phyloP scores from a whole-genome alignment of 768 basidiomycete species.

The Kwoniella shandongensis region DNA sequence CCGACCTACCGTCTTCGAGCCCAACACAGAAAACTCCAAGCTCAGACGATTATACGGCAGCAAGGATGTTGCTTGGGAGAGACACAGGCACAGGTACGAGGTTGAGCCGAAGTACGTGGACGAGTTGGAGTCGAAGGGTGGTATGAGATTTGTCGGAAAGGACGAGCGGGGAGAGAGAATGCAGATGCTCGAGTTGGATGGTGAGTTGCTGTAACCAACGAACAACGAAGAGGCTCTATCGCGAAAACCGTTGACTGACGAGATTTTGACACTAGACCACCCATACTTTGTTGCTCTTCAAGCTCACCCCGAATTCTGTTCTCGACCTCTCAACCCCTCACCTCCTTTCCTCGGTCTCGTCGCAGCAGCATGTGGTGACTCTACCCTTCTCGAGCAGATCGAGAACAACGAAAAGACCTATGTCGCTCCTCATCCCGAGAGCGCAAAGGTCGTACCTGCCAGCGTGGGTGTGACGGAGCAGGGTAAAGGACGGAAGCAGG shows the following conservation, averaged over 20 bases:
- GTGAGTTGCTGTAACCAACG: conserved; percentile 62
- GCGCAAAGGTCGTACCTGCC: conserved; percentile 47
- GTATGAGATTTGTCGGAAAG: conserved; percentile 74
- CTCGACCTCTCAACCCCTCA: conserved; percentile 93
- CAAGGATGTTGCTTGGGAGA: conserved; percentile 81
- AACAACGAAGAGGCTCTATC: too few species aligned
- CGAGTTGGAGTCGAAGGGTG: conserved; percentile 66
- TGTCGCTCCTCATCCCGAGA: conserved; percentile 51
- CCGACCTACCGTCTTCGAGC: conserved; percentile 87
- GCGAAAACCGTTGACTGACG: neutral
- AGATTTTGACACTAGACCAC: conserved; percentile 65
- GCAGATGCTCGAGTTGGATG: conserved; percentile 86
- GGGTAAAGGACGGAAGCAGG: conserved; percentile 44
- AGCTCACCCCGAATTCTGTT: conserved; percentile 98
- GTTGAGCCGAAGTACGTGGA: conserved; percentile 87
- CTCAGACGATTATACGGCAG: conserved; percentile 80
- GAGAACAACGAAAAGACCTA: conserved; percentile 61
- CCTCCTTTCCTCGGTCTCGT: conserved; percentile 96
- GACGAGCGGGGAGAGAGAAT: conserved; percentile 96
- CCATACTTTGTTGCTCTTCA: conserved; percentile 92
- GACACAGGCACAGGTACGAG: conserved; percentile 94
- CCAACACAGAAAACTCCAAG: conserved; percentile 64
- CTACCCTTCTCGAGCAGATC: conserved; percentile 71
- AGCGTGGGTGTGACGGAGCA: conserved; percentile 43
- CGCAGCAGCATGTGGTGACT: conserved; percentile 66